Evolutionary conservation across 495 filamentous ascomycete species (phyloP).

Genomic region (Lasiosphaeriaceae sp.): DNA sequence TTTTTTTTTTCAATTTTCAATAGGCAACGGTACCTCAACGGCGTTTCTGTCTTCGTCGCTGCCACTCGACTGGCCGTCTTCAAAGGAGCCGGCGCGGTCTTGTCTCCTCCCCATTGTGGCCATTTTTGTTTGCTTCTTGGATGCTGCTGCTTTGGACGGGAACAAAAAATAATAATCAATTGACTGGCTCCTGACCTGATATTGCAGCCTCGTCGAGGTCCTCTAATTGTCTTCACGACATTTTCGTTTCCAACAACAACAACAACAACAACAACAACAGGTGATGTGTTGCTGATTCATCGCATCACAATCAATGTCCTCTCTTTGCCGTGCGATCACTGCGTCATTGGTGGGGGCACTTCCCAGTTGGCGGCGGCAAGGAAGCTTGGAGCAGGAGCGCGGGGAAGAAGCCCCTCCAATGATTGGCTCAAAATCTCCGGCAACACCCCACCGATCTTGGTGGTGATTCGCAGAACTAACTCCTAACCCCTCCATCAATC

Average conservation of each 20-base stretch:
- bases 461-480: too few relatives aligned
- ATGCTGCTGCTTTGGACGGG: too few relatives aligned
- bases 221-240: too few relatives aligned
- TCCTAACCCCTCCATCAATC: too few relatives aligned
- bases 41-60: constrained; percentile 40
- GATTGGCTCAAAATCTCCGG: not conserved
- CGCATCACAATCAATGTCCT: too few relatives aligned
- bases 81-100: constrained; percentile 7
- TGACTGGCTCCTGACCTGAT: too few relatives aligned
- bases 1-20: too few relatives aligned
- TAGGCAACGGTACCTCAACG: constrained; percentile 37
- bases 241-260: too few relatives aligned
- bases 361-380: not conserved
- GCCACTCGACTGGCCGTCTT: constrained; percentile 22
- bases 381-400: not conserved
- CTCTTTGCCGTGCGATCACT: not conserved
- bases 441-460: not conserved
- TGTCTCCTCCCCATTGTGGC: not conserved
- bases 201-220: too few relatives aligned
- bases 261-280: not conserved
- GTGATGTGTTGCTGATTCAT: constrained; percentile 1
- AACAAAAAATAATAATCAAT: too few relatives aligned
- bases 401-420: not conserved
- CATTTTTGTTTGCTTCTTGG: not conserved
- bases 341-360: constrained; percentile 6